Conservation (phyloP, 1,284 basidiomycete genomes). For the Irpex sp. region DNA sequence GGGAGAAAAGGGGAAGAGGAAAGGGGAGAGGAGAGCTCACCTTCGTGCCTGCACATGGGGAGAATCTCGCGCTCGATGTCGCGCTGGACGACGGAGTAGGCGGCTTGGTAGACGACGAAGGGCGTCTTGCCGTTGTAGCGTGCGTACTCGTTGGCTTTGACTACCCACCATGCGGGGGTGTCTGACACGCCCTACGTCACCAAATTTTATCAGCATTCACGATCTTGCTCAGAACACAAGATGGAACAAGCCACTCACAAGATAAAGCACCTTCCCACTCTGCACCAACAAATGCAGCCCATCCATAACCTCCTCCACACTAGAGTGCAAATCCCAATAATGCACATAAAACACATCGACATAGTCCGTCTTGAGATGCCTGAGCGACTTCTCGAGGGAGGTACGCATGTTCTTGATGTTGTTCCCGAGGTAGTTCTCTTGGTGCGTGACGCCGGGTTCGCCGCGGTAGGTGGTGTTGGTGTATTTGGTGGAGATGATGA, state of each 20-base stretch:
- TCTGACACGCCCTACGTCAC: slow-evolving; percentile 32
- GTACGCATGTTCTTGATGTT: slow-evolving; percentile 5
- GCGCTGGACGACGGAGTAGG: slow-evolving; percentile 45
- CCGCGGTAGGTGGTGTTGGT: slow-evolving; percentile 30
- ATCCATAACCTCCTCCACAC: slow-evolving; percentile 11
- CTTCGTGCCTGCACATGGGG: slow-evolving; percentile 39
- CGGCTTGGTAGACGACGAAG: slow-evolving; percentile 57
- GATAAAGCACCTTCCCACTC: slow-evolving; percentile 7
- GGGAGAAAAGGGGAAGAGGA: background rate
- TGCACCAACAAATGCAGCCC: slow-evolving; percentile 8
- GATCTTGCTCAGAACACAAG: background rate
- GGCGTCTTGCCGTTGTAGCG: slow-evolving; percentile 41
- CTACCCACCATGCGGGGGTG: slow-evolving; percentile 54
- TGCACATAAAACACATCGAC: slow-evolving; percentile 10
- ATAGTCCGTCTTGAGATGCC: slow-evolving; percentile 6
- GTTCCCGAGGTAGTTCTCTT: slow-evolving; percentile 42
- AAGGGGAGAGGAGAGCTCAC: slow-evolving; percentile 1
- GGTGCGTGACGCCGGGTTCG: slow-evolving; percentile 24
- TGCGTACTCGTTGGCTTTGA: slow-evolving; percentile 51
- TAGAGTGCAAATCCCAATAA: slow-evolving; percentile 7
- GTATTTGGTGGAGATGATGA: slow-evolving; percentile 45
- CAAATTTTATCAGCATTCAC: background rate
- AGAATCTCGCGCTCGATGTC: slow-evolving; percentile 61
- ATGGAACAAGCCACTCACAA: background rate
- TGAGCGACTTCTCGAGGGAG: slow-evolving; percentile 1